Evolutionary conservation across 1,284 basidiomycete species (phyloP).

Genomic region (Cryptococcus sp.): DNA sequence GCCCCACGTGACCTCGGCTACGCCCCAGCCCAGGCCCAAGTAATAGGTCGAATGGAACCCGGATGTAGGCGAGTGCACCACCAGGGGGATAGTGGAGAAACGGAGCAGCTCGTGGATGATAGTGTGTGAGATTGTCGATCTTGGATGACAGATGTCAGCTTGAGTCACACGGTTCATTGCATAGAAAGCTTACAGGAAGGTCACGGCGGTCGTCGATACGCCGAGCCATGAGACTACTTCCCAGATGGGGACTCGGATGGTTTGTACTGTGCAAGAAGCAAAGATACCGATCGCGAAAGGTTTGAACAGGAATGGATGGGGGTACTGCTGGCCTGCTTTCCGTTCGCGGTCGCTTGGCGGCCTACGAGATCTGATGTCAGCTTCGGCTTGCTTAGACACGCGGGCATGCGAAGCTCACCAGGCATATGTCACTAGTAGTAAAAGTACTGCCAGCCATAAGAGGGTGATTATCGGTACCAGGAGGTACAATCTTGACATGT

Average conservation of each 20-base stretch:
- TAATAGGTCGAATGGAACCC: slow-evolving; percentile 53
- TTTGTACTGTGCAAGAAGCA: slow-evolving; percentile 48
- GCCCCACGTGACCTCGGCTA: slow-evolving; percentile 50
- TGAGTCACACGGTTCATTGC: background rate
- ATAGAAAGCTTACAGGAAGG: slow-evolving; percentile 24
- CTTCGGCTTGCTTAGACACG: background rate
- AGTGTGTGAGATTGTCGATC: slow-evolving; percentile 42
- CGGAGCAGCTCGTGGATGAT: slow-evolving; percentile 48
- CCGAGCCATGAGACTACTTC: slow-evolving; percentile 37
- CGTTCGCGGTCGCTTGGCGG: slow-evolving; percentile 46
- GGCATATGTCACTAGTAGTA: slow-evolving; percentile 47
- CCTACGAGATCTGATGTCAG: slow-evolving; percentile 28
- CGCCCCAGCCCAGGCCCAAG: slow-evolving; percentile 52
- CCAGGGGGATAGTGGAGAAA: slow-evolving; percentile 41
- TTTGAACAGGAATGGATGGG: slow-evolving; percentile 47
- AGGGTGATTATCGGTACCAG: slow-evolving; percentile 46
- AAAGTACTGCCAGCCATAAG: slow-evolving; percentile 35
- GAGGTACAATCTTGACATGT: slow-evolving; percentile 46
- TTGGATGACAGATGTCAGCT: background rate
- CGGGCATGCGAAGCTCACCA: slow-evolving; percentile 40
- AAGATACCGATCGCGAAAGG: slow-evolving; percentile 50
- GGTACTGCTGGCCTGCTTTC: slow-evolving; percentile 46
- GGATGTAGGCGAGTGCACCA: slow-evolving; percentile 42
- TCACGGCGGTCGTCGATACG: slow-evolving; percentile 16
- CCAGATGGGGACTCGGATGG: slow-evolving; percentile 45